Evolutionary conservation across 495 filamentous ascomycete species (phyloP).

Genomic region (Podospora pseudoanserina): DNA sequence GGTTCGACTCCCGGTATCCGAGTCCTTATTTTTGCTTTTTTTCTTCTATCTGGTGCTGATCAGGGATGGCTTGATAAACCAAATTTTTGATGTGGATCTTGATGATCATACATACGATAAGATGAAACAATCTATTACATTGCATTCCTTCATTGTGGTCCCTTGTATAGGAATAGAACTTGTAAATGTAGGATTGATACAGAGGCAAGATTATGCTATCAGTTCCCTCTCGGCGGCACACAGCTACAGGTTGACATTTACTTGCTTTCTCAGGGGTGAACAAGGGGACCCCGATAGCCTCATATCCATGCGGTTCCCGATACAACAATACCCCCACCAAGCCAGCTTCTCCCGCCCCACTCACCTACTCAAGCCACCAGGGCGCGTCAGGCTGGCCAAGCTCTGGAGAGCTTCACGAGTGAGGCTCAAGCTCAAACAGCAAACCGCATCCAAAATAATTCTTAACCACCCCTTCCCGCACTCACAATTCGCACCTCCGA

Average conservation of each 20-base stretch:
- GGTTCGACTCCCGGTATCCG: neutral
- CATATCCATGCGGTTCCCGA: neutral
- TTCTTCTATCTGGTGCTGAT: neutral
- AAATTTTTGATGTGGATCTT: neutral
- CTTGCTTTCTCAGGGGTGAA: neutral
- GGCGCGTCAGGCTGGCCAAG: neutral
- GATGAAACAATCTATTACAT: neutral
- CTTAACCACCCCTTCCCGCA: neutral
- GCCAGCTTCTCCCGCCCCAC: neutral
- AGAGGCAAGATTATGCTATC: neutral
- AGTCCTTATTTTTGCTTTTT: neutral
- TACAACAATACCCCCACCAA: neutral
- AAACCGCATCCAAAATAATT: neutral
- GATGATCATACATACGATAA: neutral
- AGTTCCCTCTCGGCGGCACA: neutral
- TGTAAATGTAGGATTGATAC: neutral
- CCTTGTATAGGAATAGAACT: neutral
- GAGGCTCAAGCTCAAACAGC: neutral
- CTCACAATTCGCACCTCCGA: neutral
- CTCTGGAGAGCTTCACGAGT: neutral
- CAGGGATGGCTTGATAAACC: neutral
- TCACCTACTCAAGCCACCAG: neutral
- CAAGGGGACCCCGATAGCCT: neutral
- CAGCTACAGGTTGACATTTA: neutral
- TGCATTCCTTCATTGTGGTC: neutral